Evolutionary conservation across 345 rosid species (phyloP).

Genomic region (Geranium rotundifolium): DNA sequence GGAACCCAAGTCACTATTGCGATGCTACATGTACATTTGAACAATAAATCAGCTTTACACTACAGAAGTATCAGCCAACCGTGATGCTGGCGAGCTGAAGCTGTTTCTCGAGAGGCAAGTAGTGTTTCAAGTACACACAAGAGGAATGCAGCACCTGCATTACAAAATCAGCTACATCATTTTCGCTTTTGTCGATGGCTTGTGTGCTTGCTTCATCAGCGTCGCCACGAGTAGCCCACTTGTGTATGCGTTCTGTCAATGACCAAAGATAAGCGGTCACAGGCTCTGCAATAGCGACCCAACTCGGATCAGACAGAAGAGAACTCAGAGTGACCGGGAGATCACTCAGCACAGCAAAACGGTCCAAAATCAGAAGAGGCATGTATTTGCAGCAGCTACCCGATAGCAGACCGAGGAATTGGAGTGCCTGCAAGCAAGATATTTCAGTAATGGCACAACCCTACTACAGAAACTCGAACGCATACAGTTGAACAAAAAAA

Average conservation of each 20-base stretch:
- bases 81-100: no score
- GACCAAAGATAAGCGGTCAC: conserved; percentile 39
- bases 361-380: conserved; percentile 69
- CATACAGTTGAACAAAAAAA: neutral
- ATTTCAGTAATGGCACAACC: neutral
- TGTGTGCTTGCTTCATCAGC: conserved; percentile 14
- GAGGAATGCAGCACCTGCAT: conserved; percentile 39
- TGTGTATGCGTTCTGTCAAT: conserved; percentile 53
- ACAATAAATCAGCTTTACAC: no score
- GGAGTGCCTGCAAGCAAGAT: conserved; percentile 38
- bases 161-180: conserved; percentile 25
- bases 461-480: no score
- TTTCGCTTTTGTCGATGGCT: conserved; percentile 38
- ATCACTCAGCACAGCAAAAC: conserved; percentile 38
- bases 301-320: conserved; percentile 46
- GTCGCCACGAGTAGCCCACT: conserved; percentile 27
- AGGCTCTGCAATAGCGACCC: conserved; percentile 45
- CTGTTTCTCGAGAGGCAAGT: conserved; percentile 66
- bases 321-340: conserved; percentile 62
- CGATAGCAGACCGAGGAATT: conserved; percentile 58
- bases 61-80: no score
- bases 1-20: no score
- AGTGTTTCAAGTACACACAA: conserved; percentile 43
- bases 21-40: no score
- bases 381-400: conserved; percentile 80